Percentiles rank a stretch among this genome's conserved stretches.
These are phyloP conservation scores for Quillaja saponaria DNA, from an alignment of 306 rosid species.

Conservation along the genomic window DNA sequence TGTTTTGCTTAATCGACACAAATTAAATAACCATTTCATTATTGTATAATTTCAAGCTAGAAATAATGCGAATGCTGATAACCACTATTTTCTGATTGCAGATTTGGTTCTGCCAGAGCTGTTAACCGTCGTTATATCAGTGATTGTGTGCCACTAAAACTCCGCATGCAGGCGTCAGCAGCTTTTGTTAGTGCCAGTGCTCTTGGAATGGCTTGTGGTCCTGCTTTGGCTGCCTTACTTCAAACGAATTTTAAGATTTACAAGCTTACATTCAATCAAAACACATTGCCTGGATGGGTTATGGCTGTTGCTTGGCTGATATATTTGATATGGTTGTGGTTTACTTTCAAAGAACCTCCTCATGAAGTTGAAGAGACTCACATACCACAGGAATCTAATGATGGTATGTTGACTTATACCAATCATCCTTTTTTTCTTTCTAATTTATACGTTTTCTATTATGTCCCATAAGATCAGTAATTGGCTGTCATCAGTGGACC, in stretches of 20 bases:
- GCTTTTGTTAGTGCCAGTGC: conserved; percentile 99
- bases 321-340: conserved; percentile 78
- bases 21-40: background rate
- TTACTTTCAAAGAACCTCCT: conserved; percentile 83
- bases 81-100: conserved; percentile 38
- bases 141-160: conserved; percentile 86
- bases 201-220: conserved; percentile 99
- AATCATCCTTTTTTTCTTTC: conserved; percentile 14
- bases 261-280: conserved; percentile 78
- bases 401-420: conserved; percentile 52
- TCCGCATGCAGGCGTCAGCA: conserved; percentile 98
- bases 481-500: background rate
- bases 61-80: conserved; percentile 17
- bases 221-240: conserved; percentile 91
- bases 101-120: conserved; percentile 98
- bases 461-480: conserved; percentile 7
- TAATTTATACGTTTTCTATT: conserved; percentile 3
- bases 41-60: conserved; percentile 14
- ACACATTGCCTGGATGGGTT: conserved; percentile 96
- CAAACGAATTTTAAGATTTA: conserved; percentile 77
- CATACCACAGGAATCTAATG: conserved; percentile 47
- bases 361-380: conserved; percentile 51
- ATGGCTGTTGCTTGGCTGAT: conserved; percentile 91
- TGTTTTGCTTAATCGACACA: conserved; percentile 6
- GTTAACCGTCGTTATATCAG: conserved; percentile 96